A percentile compares a stretch with the other conserved stretches of the same genome.
Evolutionary conservation across 352 stramenopile species (phyloP).

Genomic region (Pythium biforme): DNA sequence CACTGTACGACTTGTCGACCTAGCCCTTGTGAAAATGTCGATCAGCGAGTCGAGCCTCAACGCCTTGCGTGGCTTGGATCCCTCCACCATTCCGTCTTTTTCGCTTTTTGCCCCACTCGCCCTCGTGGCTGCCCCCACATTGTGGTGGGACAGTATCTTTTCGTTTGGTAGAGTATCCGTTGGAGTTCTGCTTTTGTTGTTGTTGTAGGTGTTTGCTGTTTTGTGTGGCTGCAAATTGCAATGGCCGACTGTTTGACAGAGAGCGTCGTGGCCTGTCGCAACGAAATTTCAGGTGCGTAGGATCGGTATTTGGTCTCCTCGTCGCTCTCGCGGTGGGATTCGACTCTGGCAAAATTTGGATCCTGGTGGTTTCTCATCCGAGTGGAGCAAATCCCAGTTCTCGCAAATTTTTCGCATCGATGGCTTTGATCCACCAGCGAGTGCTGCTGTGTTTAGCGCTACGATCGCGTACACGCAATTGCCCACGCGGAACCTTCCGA

Average conservation of each 20-base stretch:
- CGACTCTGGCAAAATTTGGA: not conserved
- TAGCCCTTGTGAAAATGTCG: constrained; percentile 5
- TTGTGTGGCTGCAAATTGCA: not conserved
- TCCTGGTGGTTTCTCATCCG: not conserved
- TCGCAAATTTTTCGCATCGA: not conserved
- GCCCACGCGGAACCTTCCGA: too few relatives aligned
- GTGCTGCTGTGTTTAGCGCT: too few relatives aligned
- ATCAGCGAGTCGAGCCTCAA: not conserved
- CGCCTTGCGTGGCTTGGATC: constrained; percentile 4
- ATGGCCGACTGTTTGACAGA: not conserved
- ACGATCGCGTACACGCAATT: not conserved
- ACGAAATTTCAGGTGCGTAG: not conserved
- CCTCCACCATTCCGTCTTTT: constrained; percentile 6
- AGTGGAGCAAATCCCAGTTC: not conserved
- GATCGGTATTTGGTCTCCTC: not conserved
- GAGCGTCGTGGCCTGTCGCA: not conserved
- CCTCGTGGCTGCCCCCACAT: not conserved
- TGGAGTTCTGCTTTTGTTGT: not conserved
- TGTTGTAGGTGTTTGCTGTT: not conserved
- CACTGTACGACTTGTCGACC: constrained; percentile 1
- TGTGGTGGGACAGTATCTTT: not conserved
- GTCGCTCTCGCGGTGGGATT: not conserved
- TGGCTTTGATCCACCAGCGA: not conserved
- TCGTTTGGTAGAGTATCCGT: not conserved
- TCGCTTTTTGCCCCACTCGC: not conserved